Percentiles rank a stretch among this genome's conserved stretches.
Evolutionary conservation across 176 grass and related monocot species (phyloP).

Genomic region (Eragrostis curvula): DNA sequence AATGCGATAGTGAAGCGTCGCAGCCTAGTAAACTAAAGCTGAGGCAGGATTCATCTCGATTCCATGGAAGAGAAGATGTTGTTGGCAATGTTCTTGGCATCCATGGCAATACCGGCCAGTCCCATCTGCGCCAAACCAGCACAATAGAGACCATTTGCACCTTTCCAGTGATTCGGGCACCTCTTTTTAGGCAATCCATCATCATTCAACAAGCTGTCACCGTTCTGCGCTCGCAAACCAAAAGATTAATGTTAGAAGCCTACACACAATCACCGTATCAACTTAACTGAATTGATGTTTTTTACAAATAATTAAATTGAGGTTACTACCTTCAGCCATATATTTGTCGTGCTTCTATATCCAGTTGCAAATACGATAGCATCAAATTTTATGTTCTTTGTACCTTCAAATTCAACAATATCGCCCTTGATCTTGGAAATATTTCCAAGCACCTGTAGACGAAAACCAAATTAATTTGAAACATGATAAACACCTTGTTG

Average conservation of each 20-base stretch:
- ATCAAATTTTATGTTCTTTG: constrained; percentile 9
- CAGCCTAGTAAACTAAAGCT: too few species aligned
- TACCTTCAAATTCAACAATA: constrained; percentile 27
- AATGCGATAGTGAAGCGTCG: too few species aligned
- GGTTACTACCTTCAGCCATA: constrained; percentile 50
- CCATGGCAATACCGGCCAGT: constrained; percentile 34
- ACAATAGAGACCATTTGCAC: constrained; percentile 43
- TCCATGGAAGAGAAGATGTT: neutral
- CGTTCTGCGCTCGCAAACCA: neutral
- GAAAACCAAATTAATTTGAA: too few species aligned
- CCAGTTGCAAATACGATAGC: constrained; percentile 58
- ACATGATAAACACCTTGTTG: too few species aligned
- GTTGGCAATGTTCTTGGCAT: constrained; percentile 38
- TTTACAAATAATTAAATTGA: too few species aligned
- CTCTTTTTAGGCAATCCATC: constrained; percentile 34
- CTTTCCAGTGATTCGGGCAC: constrained; percentile 46
- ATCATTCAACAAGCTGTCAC: neutral
- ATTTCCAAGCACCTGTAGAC: neutral
- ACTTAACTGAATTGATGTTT: too few species aligned
- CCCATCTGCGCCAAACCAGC: constrained; percentile 26
- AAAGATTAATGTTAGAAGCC: too few species aligned
- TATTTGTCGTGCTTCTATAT: constrained; percentile 40
- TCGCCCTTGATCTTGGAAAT: constrained; percentile 35
- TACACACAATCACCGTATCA: too few species aligned
- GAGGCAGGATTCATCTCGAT: too few species aligned